A percentile compares a stretch with the other conserved stretches of the same genome.
These are phyloP conservation scores for Imleria badia DNA, from an alignment of 768 basidiomycete genomes.

Conservation along the genomic window DNA sequence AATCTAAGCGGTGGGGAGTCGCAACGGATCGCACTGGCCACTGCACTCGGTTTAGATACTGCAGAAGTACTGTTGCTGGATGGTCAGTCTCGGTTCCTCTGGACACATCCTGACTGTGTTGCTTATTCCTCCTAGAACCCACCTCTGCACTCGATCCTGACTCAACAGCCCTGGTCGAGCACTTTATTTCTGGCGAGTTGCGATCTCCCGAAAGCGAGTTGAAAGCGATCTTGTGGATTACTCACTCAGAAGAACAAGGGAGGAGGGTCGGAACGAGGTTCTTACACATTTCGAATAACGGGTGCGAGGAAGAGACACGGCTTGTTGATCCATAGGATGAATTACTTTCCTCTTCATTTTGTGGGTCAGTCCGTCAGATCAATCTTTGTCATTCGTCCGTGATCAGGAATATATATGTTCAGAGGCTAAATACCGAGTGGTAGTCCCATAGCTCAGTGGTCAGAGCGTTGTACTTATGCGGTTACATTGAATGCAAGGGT, in stretches of 20 bases:
- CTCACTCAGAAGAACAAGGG: constrained; percentile 82
- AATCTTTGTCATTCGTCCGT: neutral
- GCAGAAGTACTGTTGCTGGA: constrained; percentile 81
- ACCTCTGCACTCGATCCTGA: constrained; percentile 83
- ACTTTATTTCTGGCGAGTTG: constrained; percentile 53
- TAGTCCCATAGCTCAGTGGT: constrained; percentile 61
- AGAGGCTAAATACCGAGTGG: neutral
- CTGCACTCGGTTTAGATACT: constrained; percentile 67
- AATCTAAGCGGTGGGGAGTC: constrained; percentile 84
- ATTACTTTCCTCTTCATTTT: neutral
- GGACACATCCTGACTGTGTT: neutral
- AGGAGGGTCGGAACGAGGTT: constrained; percentile 71
- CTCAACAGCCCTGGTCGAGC: constrained; percentile 66
- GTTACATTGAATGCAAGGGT: constrained; percentile 56
- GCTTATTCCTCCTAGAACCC: constrained; percentile 56
- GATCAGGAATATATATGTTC: neutral
- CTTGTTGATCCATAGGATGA: constrained; percentile 27
- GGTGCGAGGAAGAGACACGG: constrained; percentile 41
- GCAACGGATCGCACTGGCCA: constrained; percentile 78
- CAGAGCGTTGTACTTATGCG: constrained; percentile 64
- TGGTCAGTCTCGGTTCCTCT: constrained; percentile 45
- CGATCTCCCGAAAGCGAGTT: constrained; percentile 46
- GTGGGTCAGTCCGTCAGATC: neutral
- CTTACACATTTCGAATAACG: constrained; percentile 46
- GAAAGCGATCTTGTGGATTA: constrained; percentile 85